phyloP scores from a whole-genome alignment of 305 asterid genomes.

The Solanum hybrid region DNA sequence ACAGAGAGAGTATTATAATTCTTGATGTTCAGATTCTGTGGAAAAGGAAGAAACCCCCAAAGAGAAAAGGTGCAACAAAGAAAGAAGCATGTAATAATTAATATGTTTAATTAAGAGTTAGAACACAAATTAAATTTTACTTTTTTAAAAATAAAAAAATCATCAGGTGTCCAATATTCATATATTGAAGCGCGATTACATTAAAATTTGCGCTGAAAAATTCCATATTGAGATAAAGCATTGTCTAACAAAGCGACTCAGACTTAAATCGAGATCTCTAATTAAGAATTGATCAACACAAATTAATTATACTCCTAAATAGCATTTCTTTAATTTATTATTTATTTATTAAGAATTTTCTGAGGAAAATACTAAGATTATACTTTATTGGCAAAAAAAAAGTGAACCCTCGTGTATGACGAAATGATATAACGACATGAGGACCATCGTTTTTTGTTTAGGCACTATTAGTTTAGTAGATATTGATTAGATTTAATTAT shows the following conservation, averaged over 20 bases:
- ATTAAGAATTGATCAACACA: neutral
- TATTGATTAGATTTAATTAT: neutral
- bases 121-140: neutral
- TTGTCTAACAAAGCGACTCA: neutral
- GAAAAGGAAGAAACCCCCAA: constrained; percentile 12
- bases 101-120: neutral
- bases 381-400: neutral
- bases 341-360: neutral
- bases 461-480: neutral
- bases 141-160: too few species aligned
- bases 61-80: constrained; percentile 1
- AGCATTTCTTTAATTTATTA: neutral
- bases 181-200: too few species aligned
- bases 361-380: neutral
- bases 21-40: constrained; percentile 5
- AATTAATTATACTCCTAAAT: neutral
- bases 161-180: neutral
- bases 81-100: neutral
- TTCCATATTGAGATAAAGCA: neutral
- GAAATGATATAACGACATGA: constrained; percentile 1
- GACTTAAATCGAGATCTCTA: too few species aligned
- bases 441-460: constrained; percentile 3
- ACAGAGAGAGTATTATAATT: neutral
- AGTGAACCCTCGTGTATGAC: constrained; percentile 2
- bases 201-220: too few species aligned